Evolutionary conservation across 306 rosid species (phyloP), one percentile per base, ranked within the genome.

Genomic region (Casuarina cunninghamiana): DNA sequence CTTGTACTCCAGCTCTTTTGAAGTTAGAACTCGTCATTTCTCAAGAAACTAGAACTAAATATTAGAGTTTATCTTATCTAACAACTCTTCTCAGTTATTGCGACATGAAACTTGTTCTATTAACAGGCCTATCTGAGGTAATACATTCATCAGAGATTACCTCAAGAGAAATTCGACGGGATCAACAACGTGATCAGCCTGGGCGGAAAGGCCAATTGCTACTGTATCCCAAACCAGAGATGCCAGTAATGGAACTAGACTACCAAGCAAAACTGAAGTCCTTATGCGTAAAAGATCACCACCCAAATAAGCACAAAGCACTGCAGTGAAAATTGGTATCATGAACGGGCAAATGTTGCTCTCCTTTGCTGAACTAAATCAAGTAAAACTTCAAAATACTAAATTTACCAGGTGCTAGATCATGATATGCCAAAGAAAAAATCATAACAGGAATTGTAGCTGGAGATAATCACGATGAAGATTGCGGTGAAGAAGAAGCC

Each of bases 231-330:
- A 92, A 53, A 88, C 74, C 62, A 92, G 90, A 45, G 88, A 61
- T 73, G 87, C 86, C 37, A 85, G 58, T 82, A 88, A 46, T 44
- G 97, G 95, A 83, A 88, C 87, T 78, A 90, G 70, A 79, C 95
- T 85, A 53, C 95, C 95, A 54, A 88, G 77, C 74, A 92, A 74
- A 75, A 92, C 81, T 37, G 93, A 90, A 77, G 83, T 80, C 82
- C 86, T 86, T 73, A 86, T 67, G 35, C 97, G 89, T 46, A 15
- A 69, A 69, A 90, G 82, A 74, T 92, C 95, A 46, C 90, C 87
- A 10, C 87, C 97, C 87, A 90, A 75, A 86, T 92, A 90, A 79
- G 95, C 91, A 78, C 97, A 90, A 65, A 92, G 86, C 81, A 90
- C 97, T 90, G 91, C 86, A 87, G 6, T 8, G 55, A 75, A 35